These are phyloP conservation scores for Uronychia binucleata DNA, from an alignment of 73 alveolate genomes.

Conservation along the genomic window DNA sequence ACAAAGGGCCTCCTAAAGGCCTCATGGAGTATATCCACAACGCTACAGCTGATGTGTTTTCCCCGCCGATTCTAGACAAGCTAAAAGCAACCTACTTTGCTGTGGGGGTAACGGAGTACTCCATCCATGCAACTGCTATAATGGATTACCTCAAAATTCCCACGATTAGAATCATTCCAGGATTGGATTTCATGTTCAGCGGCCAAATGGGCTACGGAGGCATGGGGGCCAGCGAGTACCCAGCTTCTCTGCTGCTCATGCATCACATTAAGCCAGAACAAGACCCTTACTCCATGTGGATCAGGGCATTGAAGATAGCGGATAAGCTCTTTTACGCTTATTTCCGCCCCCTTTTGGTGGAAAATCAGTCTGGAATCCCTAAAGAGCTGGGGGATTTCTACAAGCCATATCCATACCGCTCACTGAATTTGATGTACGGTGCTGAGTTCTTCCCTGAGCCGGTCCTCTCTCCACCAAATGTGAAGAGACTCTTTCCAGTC, in stretches of 20 bases:
- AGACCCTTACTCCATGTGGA: neutral
- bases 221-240: neutral
- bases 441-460: neutral
- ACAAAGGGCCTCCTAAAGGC: neutral
- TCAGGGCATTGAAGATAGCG: neutral
- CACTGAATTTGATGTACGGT: neutral
- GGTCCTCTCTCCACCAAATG: neutral
- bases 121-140: neutral
- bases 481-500: neutral
- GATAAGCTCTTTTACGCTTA: neutral
- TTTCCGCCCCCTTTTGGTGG: neutral
- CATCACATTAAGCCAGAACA: neutral
- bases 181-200: neutral
- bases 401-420: neutral
- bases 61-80: neutral
- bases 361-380: neutral
- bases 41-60: neutral
- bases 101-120: neutral
- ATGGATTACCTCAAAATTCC: neutral
- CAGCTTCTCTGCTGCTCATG: neutral
- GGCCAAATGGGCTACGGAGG: neutral
- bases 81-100: neutral
- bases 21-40: too few relatives aligned
- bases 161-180: neutral
- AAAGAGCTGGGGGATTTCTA: neutral